Evolutionary conservation across 371 early-diverging fungal genomes (phyloP).

Genomic region (Syncephalastrum monosporum): DNA sequence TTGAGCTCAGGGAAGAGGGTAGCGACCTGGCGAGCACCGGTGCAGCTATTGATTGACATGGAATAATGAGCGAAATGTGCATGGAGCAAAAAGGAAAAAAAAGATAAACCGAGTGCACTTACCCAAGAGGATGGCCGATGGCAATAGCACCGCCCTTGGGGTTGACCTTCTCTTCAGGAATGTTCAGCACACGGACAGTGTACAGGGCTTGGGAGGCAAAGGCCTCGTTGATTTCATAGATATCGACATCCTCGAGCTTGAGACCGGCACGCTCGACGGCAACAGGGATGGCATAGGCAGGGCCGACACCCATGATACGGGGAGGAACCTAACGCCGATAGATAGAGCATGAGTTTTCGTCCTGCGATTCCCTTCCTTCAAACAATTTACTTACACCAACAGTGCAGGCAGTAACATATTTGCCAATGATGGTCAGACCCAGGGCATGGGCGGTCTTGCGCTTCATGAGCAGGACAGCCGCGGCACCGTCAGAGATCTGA

Average conservation of each 20-base stretch:
- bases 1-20: conserved; percentile 88
- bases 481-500: conserved; percentile 98
- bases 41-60: conserved; percentile 55
- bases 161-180: conserved; percentile 87
- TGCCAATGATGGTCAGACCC: conserved; percentile 83
- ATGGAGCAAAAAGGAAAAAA: neutral
- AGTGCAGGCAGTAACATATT: conserved; percentile 82
- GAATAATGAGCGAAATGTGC: neutral
- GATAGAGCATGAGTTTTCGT: neutral
- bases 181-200: conserved; percentile 78
- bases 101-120: conserved; percentile 46
- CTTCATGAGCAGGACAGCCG: conserved; percentile 94
- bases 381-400: conserved; percentile 77
- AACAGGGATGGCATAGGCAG: conserved; percentile 91
- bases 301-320: conserved; percentile 94
- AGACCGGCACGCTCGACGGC: conserved; percentile 86
- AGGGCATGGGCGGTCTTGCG: conserved; percentile 88
- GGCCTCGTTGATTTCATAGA: conserved; percentile 92
- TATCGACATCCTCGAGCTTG: conserved; percentile 74
- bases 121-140: conserved; percentile 81
- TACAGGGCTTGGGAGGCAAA: conserved; percentile 96
- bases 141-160: conserved; percentile 98
- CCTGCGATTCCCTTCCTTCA: neutral
- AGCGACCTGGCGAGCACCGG: conserved; percentile 94
- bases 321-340: conserved; percentile 84